Evolutionary conservation across 2,329 filamentous ascomycete species (phyloP), one percentile per base, ranked within the genome.

Genomic region (Pseudogymnoascus sp.): DNA sequence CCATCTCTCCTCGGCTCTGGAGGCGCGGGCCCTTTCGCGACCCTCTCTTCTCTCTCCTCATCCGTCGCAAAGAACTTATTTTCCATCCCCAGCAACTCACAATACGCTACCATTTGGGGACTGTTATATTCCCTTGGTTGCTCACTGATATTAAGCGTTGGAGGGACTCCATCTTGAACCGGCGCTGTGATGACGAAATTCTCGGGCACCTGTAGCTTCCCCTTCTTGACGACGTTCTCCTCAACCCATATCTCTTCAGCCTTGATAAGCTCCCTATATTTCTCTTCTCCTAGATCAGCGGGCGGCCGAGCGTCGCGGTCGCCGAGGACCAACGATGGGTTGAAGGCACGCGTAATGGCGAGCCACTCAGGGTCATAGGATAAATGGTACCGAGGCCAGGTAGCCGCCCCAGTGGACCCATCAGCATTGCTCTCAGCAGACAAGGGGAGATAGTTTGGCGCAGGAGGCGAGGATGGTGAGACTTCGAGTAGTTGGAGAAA

Each of bases 341-440:
- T 84, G 70, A 97, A 95, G 6, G 86, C 87, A 41, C 93, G 88
- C 11, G 87, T 92, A 65, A 99, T 97, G 41, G 94, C 89, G 6
- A 99, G 85, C 93, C 93, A 99, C 75, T 99, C 94, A 9, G 87
- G 84, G 72, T 99, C 94, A 71, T 99, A 97, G 57, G 85, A 77
- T 0, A 97, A 11, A 30, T 35, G 35, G 60, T 61, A 61, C 18
- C 35, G 57, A 28, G 34, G 60, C 30, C 60, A 30, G 3, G 22
- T 12, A 11, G 60, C 2, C 14, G 41, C 30, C 4, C 47, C 35
- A 11, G 60, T 34, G 4, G 41, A 35, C 2, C 47, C 35, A 59
- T 39, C 37, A 2, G 28, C 47, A 16, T 18, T 34, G 16, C 28
- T 35, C 47, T 57, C 59, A 7, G 25, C 35, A 43, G 41, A 43